Base-by-base conservation (phyloP, 495 filamentous ascomycete species). In the Aspergillus steynii region DNA sequence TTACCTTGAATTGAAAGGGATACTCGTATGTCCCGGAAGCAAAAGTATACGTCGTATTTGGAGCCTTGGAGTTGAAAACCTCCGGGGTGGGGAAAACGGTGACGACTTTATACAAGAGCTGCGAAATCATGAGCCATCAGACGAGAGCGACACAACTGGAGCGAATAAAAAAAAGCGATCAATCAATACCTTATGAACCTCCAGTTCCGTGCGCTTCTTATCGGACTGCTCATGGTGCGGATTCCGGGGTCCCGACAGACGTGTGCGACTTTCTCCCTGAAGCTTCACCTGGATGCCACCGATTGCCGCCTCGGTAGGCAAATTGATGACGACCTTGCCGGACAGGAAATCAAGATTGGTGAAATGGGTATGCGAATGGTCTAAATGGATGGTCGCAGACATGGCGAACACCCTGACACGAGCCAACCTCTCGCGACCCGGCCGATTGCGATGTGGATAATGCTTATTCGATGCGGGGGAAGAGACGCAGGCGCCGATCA, bases 281-380 rank as follows among this genome's bases (percentile, higher is more conserved):
- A 99, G 83, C 78, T 99, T 99, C 63, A 97, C 94, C 48, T 92
- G 83, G 56, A 99, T 89, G 12, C 85, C 85, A 29, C 88, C 83
- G 51, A 99, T 81, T 29, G 85, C 83, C 59, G 90, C 84, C 57
- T 87, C 84, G 29, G 83, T 85, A 9, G 70, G 71, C 6, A 93
- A 79, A 20, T 77, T 72, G 53, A 99, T 74, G 12, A 93, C 70
- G 26, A 96, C 83, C 54, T 74, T 84, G 27, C 89, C 89, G 1
- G 81, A 83, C 29, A 99, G 83, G 61, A 86, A 78, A 73, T 99
- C 95, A 57, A 96, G 83, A 67, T 97, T 97, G 59, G 95, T 97
- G 74, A 90, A 96, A 75, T 90, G 88, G 53, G 83, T 77, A 61
- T 88, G 87, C 28, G 81, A 84, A 52, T 87, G 84, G 63, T 96